Evolutionary conservation across 306 rosid genomes (phyloP).

Genomic region (Ochetophila trinervis): DNA sequence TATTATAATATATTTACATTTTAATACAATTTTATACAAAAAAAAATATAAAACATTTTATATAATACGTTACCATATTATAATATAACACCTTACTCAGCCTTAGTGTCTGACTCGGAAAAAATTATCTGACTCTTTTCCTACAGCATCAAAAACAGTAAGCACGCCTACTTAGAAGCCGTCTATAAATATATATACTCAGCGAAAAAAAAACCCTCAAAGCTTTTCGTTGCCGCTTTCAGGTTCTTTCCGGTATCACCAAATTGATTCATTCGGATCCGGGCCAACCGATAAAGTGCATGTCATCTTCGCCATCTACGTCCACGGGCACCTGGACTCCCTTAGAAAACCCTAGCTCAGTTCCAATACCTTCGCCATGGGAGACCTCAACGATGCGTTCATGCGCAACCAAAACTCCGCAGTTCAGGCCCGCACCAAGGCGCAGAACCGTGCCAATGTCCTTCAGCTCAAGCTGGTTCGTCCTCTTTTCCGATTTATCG

Average conservation of each 20-base stretch:
- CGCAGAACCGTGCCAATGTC: constrained; percentile 94
- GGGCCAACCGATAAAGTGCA: constrained; percentile 8
- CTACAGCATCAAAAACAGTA: too few relatives aligned
- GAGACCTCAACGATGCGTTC: constrained; percentile 74
- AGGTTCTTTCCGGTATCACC: constrained; percentile 11
- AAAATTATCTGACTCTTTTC: too few relatives aligned
- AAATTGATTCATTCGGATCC: constrained; percentile 30
- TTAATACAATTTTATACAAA: too few relatives aligned
- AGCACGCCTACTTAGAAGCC: too few relatives aligned
- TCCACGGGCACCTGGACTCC: constrained; percentile 1
- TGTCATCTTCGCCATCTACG: constrained; percentile 9
- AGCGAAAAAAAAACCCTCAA: background rate
- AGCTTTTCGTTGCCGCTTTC: constrained; percentile 17
- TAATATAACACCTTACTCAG: too few relatives aligned
- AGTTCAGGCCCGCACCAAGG: constrained; percentile 97
- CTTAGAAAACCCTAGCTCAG: constrained; percentile 12
- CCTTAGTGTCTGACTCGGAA: too few relatives aligned
- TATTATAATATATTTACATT: too few relatives aligned
- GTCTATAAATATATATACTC: constrained; percentile 24
- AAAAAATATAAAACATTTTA: too few relatives aligned
- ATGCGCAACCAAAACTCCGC: constrained; percentile 98
- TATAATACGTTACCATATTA: too few relatives aligned
- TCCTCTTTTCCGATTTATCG: background rate
- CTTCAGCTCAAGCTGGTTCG: constrained; percentile 93
- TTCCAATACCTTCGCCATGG: constrained; percentile 55